A percentile compares a stretch with the other conserved stretches of the same genome.
phyloP scores from a whole-genome alignment of 768 basidiomycete genomes.

The Lentinus tigrinus region DNA sequence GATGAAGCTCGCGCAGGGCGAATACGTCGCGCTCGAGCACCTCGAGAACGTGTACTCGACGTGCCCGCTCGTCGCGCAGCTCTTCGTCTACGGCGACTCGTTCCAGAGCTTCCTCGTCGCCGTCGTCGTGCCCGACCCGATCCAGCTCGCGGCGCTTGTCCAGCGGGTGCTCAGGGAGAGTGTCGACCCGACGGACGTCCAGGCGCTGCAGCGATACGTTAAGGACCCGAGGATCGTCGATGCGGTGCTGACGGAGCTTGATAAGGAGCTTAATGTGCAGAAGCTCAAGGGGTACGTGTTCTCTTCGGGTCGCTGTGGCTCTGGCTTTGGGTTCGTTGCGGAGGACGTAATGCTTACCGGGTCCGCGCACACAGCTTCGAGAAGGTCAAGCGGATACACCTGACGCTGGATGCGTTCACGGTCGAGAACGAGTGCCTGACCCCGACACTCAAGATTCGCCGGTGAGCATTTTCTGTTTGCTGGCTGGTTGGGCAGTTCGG shows the following conservation, averaged over 20 bases:
- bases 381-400: constrained; percentile 75
- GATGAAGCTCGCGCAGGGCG: constrained; percentile 97
- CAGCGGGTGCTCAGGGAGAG: constrained; percentile 49
- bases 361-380: constrained; percentile 63
- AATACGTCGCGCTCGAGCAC: constrained; percentile 97
- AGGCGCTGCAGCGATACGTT: constrained; percentile 50
- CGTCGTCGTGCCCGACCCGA: constrained; percentile 81
- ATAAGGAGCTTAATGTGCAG: constrained; percentile 57
- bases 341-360: neutral
- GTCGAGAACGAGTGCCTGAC: constrained; percentile 83
- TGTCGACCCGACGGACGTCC: constrained; percentile 49
- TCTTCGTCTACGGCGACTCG: constrained; percentile 89
- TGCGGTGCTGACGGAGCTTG: constrained; percentile 55
- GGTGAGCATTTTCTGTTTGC: constrained; percentile 32
- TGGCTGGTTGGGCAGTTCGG: neutral
- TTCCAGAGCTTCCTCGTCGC: constrained; percentile 84
- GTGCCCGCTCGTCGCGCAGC: constrained; percentile 68
- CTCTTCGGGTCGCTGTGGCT: neutral
- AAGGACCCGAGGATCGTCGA: constrained; percentile 59
- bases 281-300: constrained; percentile 71
- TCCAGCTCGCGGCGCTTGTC: constrained; percentile 63
- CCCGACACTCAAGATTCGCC: constrained; percentile 85
- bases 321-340: too few relatives aligned
- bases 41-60: constrained; percentile 80
- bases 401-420: constrained; percentile 72